These are phyloP conservation scores for Termitomyces bulborhizus DNA, from an alignment of 768 basidiomycete species.

Conservation along the genomic window DNA sequence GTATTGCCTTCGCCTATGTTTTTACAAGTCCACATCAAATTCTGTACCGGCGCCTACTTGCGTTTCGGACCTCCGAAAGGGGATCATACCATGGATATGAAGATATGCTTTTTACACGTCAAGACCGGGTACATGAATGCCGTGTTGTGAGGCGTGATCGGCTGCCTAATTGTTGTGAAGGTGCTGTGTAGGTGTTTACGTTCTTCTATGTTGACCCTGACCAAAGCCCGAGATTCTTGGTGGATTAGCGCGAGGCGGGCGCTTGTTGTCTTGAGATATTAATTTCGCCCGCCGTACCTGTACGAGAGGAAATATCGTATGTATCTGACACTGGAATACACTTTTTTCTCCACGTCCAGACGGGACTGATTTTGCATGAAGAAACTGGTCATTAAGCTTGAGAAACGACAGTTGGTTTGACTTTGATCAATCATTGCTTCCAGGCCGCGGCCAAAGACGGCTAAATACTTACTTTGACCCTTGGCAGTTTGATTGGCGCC, in stretches of 20 bases:
- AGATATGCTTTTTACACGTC: conserved; percentile 4
- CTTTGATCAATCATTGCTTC: too few relatives aligned
- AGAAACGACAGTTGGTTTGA: too few relatives aligned
- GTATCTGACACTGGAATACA: conserved; percentile 4
- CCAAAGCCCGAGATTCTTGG: neutral
- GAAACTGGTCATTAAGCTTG: too few relatives aligned
- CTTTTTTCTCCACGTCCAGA: neutral
- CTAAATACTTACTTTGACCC: neutral
- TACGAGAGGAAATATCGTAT: neutral
- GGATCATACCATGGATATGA: conserved; percentile 13
- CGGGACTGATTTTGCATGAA: neutral
- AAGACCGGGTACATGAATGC: conserved; percentile 1
- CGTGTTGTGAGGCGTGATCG: neutral
- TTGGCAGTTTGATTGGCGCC: neutral
- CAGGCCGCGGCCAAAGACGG: neutral
- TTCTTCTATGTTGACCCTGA: conserved; percentile 8
- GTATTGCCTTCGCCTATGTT: conserved; percentile 46
- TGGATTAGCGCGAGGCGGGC: neutral
- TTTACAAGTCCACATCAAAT: conserved; percentile 30
- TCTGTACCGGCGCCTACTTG: conserved; percentile 14
- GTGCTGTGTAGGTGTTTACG: conserved; percentile 5
- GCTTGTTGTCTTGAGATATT: neutral
- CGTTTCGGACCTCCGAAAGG: conserved; percentile 12
- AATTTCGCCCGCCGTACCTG: neutral
- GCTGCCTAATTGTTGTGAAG: conserved; percentile 4